Percentiles rank a stretch among this genome's conserved stretches.
phyloP scores from a whole-genome alignment of 2,329 filamentous ascomycete species.

The Dendrostoma leiphaemia region DNA sequence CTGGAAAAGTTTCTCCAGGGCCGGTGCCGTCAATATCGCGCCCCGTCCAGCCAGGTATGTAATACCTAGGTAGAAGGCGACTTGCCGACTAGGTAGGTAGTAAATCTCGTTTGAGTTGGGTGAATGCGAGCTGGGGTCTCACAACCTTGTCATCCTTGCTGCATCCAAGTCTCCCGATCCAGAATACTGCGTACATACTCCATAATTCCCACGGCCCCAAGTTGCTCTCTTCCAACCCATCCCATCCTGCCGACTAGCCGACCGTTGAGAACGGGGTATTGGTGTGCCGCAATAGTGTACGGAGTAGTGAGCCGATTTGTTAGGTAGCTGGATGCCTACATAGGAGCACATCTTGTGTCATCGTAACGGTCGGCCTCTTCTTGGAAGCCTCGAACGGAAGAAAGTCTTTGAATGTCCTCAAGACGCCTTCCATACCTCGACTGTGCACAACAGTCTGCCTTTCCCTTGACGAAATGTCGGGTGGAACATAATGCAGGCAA shows the following conservation, averaged over 20 bases:
- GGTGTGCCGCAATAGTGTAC: background rate
- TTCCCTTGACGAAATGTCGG: background rate
- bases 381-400: too few relatives aligned
- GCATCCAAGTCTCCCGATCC: background rate
- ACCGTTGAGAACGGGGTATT: background rate
- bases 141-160: conserved; percentile 1
- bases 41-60: background rate
- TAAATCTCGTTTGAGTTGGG: background rate
- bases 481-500: conserved; percentile 1
- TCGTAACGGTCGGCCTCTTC: background rate
- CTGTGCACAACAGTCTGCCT: background rate
- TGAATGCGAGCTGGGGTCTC: background rate
- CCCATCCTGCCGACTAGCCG: background rate
- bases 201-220: background rate
- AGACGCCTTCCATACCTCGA: too few relatives aligned
- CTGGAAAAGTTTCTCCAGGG: background rate
- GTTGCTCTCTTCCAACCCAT: background rate
- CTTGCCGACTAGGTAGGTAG: background rate
- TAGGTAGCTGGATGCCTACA: too few relatives aligned
- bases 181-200: conserved; percentile 3
- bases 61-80: background rate
- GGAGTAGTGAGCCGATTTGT: background rate
- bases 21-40: background rate
- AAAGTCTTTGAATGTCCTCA: background rate
- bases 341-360: background rate